These are phyloP conservation scores for Aspergillus floridensis DNA, from an alignment of 2,329 filamentous ascomycete genomes.

Conservation along the genomic window DNA sequence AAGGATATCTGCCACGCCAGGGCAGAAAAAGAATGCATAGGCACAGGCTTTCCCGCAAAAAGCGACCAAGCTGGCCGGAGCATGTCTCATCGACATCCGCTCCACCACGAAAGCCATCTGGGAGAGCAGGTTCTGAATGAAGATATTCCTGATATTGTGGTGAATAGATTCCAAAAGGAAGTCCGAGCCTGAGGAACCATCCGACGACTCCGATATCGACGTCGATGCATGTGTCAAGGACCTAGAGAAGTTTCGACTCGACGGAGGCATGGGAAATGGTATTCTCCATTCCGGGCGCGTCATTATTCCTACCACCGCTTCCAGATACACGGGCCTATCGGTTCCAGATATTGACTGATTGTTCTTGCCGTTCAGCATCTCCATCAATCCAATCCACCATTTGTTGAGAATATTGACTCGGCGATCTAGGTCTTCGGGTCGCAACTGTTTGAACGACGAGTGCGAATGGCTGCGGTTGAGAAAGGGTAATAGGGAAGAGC, in stretches of 20 bases:
- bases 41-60: conserved; percentile 90
- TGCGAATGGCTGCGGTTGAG: conserved; percentile 68
- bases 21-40: conserved; percentile 90
- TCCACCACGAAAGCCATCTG: conserved; percentile 87
- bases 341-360: conserved; percentile 76
- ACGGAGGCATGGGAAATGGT: conserved; percentile 60
- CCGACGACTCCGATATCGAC: conserved; percentile 56
- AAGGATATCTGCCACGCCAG: conserved; percentile 78
- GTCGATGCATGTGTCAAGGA: conserved; percentile 41
- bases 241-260: conserved; percentile 38
- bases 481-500: conserved; percentile 71
- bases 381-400: conserved; percentile 83
- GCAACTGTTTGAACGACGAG: conserved; percentile 62
- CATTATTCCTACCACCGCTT: conserved; percentile 79
- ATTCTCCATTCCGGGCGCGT: conserved; percentile 83
- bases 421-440: conserved; percentile 79
- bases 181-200: conserved; percentile 55
- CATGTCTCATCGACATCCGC: conserved; percentile 77
- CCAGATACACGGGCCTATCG: conserved; percentile 77
- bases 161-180: conserved; percentile 74
- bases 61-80: conserved; percentile 68
- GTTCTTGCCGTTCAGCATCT: conserved; percentile 73
- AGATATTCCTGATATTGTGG: conserved; percentile 86
- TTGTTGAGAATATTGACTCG: conserved; percentile 77
- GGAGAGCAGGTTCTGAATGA: conserved; percentile 73